Conservation (phyloP, 805 yeast genomes). For the Nakazawaea wyomingensis region DNA sequence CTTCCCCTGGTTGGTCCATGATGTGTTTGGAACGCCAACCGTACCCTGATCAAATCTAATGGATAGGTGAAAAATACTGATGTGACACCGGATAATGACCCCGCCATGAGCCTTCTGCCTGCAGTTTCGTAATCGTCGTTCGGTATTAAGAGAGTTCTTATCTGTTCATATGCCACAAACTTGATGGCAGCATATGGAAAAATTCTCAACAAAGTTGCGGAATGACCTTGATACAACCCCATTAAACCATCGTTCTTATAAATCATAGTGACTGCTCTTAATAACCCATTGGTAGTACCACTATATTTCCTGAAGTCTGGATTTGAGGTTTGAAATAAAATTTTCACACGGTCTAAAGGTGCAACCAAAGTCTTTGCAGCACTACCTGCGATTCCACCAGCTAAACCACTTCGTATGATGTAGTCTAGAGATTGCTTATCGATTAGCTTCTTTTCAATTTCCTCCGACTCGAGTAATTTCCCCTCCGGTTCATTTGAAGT, state of each 20-base stretch:
- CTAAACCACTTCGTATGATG: slow-evolving; percentile 76
- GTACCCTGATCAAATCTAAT: slow-evolving; percentile 80
- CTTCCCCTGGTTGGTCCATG: slow-evolving; percentile 26
- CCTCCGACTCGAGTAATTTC: neutral
- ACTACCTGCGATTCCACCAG: slow-evolving; percentile 94
- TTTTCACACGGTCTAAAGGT: slow-evolving; percentile 91
- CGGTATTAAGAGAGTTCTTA: slow-evolving; percentile 75
- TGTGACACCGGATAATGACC: slow-evolving; percentile 83
- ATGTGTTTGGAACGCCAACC: slow-evolving; percentile 83
- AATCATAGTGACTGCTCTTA: slow-evolving; percentile 66
- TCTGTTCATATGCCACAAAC: slow-evolving; percentile 93
- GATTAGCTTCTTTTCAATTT: slow-evolving; percentile 21
- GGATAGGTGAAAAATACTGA: slow-evolving; percentile 91
- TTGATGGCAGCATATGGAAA: slow-evolving; percentile 98
- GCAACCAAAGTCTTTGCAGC: slow-evolving; percentile 96
- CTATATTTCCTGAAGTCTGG: slow-evolving; percentile 80
- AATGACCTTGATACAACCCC: slow-evolving; percentile 94
- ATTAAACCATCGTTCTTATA: slow-evolving; percentile 60
- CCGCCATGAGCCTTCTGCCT: slow-evolving; percentile 74
- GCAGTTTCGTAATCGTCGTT: slow-evolving; percentile 71
- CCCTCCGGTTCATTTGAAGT: neutral
- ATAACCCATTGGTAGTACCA: slow-evolving; percentile 74
- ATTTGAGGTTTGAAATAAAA: slow-evolving; percentile 89
- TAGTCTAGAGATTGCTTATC: slow-evolving; percentile 75
- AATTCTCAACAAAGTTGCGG: slow-evolving; percentile 84